These are phyloP conservation scores for Anisodus acutangulus DNA, from an alignment of 257 asterid genomes.

Conservation along the genomic window DNA sequence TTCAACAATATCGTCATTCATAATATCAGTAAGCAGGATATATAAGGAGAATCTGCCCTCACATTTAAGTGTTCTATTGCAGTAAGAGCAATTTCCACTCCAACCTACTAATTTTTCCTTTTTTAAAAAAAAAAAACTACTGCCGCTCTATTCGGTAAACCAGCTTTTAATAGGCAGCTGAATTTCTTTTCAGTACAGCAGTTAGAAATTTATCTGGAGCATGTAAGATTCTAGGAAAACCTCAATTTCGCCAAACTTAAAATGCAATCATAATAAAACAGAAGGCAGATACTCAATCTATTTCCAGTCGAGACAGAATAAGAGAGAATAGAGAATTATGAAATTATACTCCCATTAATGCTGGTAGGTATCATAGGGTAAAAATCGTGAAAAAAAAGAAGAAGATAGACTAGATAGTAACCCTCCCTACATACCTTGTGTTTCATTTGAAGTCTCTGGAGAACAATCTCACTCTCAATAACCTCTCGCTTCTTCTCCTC, in stretches of 20 bases:
- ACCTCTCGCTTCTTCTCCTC: conserved; percentile 95
- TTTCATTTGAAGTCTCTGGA: conserved; percentile 88
- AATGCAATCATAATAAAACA: conserved; percentile 8
- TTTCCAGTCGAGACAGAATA: conserved; percentile 8
- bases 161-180: conserved; percentile 5
- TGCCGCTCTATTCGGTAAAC: neutral
- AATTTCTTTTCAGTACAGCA: conserved; percentile 18
- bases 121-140: neutral
- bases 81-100: conserved; percentile 17
- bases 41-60: neutral
- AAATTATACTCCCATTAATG: conserved; percentile 9
- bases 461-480: conserved; percentile 80
- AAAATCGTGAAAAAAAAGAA: neutral
- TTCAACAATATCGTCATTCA: neutral
- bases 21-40: neutral
- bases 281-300: conserved; percentile 6
- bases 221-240: conserved; percentile 5
- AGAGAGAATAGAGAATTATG: neutral
- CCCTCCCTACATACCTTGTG: conserved; percentile 67
- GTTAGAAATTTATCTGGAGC: neutral
- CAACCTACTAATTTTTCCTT: neutral
- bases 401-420: neutral
- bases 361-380: neutral
- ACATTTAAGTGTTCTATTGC: conserved; percentile 2
- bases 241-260: neutral